These are phyloP conservation scores for Begonia loranthoides DNA, from an alignment of 306 rosid genomes.

Conservation along the genomic window DNA sequence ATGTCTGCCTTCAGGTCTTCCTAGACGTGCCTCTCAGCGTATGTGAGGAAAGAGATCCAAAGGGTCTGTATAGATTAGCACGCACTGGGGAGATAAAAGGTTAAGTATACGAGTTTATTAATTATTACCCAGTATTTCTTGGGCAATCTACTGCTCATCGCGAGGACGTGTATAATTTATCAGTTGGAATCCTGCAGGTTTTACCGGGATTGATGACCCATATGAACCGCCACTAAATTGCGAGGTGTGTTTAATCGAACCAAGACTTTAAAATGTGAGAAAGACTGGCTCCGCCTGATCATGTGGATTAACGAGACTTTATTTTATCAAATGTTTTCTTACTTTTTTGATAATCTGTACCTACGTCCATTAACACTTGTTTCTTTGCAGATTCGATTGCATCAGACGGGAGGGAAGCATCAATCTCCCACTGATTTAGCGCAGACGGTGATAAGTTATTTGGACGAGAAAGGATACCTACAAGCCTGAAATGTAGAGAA, in stretches of 20 bases:
- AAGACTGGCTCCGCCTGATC: no score
- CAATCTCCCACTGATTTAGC: slow-evolving; percentile 51
- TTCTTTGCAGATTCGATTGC: slow-evolving; percentile 60
- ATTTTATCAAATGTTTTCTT: no score
- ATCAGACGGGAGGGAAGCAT: slow-evolving; percentile 37
- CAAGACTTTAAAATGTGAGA: no score
- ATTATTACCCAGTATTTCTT: background rate
- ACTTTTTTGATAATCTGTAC: no score
- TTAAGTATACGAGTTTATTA: slow-evolving; percentile 13
- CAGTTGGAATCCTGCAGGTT: slow-evolving; percentile 33
- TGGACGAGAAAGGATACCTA: slow-evolving; percentile 65
- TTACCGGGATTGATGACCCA: slow-evolving; percentile 89
- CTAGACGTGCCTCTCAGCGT: slow-evolving; percentile 73
- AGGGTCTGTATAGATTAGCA: slow-evolving; percentile 93
- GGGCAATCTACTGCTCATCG: no score
- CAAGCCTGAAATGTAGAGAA: slow-evolving; percentile 29
- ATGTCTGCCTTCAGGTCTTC: slow-evolving; percentile 51
- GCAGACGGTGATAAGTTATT: slow-evolving; percentile 48
- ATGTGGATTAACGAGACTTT: no score
- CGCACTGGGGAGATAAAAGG: slow-evolving; percentile 92
- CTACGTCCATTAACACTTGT: background rate
- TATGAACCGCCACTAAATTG: slow-evolving; percentile 66
- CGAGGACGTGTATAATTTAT: no score
- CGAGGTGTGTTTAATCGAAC: slow-evolving; percentile 34
- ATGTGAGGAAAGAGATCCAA: slow-evolving; percentile 88